These are phyloP conservation scores for Mariannaea sp. DNA, from an alignment of 2,329 filamentous ascomycete genomes.

Conservation along the genomic window DNA sequence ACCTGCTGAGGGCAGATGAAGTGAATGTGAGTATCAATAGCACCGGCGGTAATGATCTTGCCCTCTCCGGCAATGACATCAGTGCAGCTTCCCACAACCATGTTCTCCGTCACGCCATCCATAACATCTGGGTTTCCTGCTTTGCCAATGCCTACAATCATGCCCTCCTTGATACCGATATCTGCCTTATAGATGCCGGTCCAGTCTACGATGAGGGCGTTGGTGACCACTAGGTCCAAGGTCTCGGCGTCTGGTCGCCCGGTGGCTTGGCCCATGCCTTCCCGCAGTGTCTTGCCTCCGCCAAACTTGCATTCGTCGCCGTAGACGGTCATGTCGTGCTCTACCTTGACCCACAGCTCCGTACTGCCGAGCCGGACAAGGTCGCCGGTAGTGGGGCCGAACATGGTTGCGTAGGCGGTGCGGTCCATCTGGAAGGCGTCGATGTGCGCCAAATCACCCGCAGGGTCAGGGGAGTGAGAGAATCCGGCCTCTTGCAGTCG, in stretches of 20 bases:
- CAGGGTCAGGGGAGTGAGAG: conserved; percentile 73
- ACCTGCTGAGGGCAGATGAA: conserved; percentile 95
- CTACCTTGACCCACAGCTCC: conserved; percentile 88
- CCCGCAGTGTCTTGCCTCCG: conserved; percentile 88
- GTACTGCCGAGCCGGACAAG: conserved; percentile 80
- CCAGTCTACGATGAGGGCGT: conserved; percentile 89
- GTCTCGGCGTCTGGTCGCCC: conserved; percentile 73
- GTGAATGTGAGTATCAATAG: conserved; percentile 89
- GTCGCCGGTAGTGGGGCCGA: conserved; percentile 90
- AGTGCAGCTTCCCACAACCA: conserved; percentile 86
- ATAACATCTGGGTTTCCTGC: conserved; percentile 97
- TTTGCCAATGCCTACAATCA: conserved; percentile 89
- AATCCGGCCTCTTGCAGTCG: conserved; percentile 76
- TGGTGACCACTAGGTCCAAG: conserved; percentile 85
- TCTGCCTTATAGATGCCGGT: conserved; percentile 95
- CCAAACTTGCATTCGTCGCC: conserved; percentile 96
- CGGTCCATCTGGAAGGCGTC: conserved; percentile 74
- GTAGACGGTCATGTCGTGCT: conserved; percentile 81
- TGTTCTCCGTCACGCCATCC: conserved; percentile 77
- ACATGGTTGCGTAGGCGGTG: conserved; percentile 83
- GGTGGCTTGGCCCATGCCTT: conserved; percentile 93
- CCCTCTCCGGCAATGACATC: conserved; percentile 91
- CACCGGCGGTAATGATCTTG: conserved; percentile 89
- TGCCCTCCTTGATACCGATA: conserved; percentile 86
- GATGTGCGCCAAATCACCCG: conserved; percentile 56